phyloP scores from a whole-genome alignment of 2,329 filamentous ascomycete genomes.

The Venturia carpophila region DNA sequence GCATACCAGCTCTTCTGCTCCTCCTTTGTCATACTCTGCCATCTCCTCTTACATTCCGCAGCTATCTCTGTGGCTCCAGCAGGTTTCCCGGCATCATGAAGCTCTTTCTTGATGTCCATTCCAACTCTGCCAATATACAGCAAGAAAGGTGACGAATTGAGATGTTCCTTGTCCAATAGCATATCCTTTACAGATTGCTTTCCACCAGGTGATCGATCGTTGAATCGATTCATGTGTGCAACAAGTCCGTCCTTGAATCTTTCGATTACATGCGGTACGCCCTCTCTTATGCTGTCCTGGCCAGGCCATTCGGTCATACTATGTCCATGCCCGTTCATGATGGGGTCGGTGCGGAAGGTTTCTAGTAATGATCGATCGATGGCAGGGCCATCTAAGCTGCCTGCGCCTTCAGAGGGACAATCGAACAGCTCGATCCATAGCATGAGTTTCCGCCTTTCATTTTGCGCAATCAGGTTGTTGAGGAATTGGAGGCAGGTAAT shows the following conservation, averaged over 20 bases:
- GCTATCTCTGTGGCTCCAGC: conserved; percentile 35
- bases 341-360: conserved; percentile 5
- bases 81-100: conserved; percentile 31
- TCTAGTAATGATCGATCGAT: conserved; percentile 13
- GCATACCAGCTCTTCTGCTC: conserved; percentile 30
- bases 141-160: conserved; percentile 34
- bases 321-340: conserved; percentile 1
- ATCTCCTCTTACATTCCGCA: conserved; percentile 33
- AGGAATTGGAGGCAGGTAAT: conserved; percentile 60
- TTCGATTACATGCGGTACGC: conserved; percentile 11
- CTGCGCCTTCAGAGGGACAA: conserved; percentile 32
- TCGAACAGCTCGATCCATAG: conserved; percentile 60
- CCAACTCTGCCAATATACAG: conserved; percentile 35
- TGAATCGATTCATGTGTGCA: conserved; percentile 15
- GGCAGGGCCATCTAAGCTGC: not conserved
- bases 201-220: not conserved
- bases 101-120: conserved; percentile 32
- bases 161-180: conserved; percentile 24
- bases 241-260: conserved; percentile 16
- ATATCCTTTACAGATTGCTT: conserved; percentile 24
- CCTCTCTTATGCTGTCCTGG: conserved; percentile 5
- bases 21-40: conserved; percentile 22
- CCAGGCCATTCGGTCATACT: not conserved
- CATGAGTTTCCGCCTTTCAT: conserved; percentile 57
- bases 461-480: conserved; percentile 58